phyloP scores from a whole-genome alignment of 768 basidiomycete species.

The Astraeus odoratus region DNA sequence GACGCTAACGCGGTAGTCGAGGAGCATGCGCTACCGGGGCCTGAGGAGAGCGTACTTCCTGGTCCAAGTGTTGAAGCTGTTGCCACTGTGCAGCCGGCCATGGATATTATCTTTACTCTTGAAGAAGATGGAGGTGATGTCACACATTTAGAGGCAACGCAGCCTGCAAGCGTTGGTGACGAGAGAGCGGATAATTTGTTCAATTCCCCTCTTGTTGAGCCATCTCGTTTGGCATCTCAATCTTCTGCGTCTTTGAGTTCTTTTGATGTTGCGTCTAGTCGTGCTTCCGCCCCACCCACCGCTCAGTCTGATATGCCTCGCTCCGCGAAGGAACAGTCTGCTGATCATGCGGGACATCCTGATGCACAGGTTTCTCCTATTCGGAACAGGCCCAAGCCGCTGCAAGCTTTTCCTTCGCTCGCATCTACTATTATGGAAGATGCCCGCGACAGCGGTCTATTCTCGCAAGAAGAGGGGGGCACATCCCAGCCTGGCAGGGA shows the following conservation, averaged over 20 bases:
- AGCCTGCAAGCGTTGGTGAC: slow-evolving; percentile 12
- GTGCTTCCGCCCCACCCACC: slow-evolving; percentile 27
- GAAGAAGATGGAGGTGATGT: slow-evolving; percentile 13
- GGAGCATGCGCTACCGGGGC: slow-evolving; percentile 21
- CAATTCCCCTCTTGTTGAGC: slow-evolving; percentile 21
- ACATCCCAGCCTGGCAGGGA: slow-evolving; percentile 7
- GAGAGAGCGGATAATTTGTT: slow-evolving; percentile 16
- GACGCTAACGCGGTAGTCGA: slow-evolving; percentile 13
- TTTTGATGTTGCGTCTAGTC: slow-evolving; percentile 43
- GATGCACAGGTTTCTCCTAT: slow-evolving; percentile 34
- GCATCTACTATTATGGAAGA: slow-evolving; percentile 49
- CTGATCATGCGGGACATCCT: slow-evolving; percentile 41
- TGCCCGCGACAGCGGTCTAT: slow-evolving; percentile 28
- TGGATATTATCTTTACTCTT: slow-evolving; percentile 14
- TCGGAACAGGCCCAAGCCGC: slow-evolving; percentile 20
- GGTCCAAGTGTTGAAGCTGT: slow-evolving; percentile 13
- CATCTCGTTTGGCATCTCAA: slow-evolving; percentile 25
- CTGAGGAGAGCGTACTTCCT: slow-evolving; percentile 14
- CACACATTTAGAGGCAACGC: slow-evolving; percentile 16
- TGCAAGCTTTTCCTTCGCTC: slow-evolving; percentile 38
- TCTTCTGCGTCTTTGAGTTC: slow-evolving; percentile 28
- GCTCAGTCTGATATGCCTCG: slow-evolving; percentile 34
- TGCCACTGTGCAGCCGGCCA: slow-evolving; percentile 15
- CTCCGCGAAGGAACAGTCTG: slow-evolving; percentile 34
- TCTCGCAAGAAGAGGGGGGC: slow-evolving; percentile 22